Evolutionary conservation across 2,329 filamentous ascomycete species (phyloP).

Genomic region (Arthrobotrys sinensis): DNA sequence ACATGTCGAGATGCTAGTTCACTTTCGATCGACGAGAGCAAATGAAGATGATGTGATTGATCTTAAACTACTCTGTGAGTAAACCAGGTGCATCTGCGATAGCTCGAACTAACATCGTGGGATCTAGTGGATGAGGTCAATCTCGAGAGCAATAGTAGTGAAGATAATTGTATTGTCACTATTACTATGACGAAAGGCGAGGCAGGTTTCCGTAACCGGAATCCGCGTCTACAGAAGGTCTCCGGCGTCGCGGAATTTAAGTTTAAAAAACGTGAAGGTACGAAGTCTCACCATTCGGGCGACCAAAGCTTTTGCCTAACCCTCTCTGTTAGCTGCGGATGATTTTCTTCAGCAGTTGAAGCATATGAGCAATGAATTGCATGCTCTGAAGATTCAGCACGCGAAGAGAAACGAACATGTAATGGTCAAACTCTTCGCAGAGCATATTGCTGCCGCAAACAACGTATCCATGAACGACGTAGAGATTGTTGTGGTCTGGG

Average conservation of each 20-base stretch:
- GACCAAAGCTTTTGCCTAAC: background rate
- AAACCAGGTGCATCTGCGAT: background rate
- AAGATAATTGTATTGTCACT: slow-evolving; percentile 45
- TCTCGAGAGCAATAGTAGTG: slow-evolving; percentile 51
- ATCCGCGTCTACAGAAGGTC: slow-evolving; percentile 28
- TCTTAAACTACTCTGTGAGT: slow-evolving; percentile 47
- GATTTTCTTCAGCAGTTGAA: slow-evolving; percentile 50
- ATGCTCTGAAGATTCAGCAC: slow-evolving; percentile 55
- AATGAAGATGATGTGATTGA: slow-evolving; percentile 16
- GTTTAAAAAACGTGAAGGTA: slow-evolving; percentile 46
- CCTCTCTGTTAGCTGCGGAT: slow-evolving; percentile 34
- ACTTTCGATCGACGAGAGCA: slow-evolving; percentile 15
- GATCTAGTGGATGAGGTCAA: slow-evolving; percentile 42
- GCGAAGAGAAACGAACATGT: slow-evolving; percentile 52
- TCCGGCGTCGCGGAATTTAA: slow-evolving; percentile 45
- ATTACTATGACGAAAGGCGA: slow-evolving; percentile 45
- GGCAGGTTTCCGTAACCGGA: slow-evolving; percentile 35
- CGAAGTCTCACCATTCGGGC: background rate
- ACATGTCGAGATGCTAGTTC: slow-evolving; percentile 48
- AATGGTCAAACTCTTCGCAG: slow-evolving; percentile 59
- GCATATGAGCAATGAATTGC: slow-evolving; percentile 55
- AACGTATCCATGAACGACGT: slow-evolving; percentile 51
- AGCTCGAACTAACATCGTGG: background rate
- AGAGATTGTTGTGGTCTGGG: slow-evolving; percentile 57
- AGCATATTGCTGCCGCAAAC: slow-evolving; percentile 53